Evolutionary conservation across 2,329 filamentous ascomycete species (phyloP).

Genomic region (Penicillium sp.): DNA sequence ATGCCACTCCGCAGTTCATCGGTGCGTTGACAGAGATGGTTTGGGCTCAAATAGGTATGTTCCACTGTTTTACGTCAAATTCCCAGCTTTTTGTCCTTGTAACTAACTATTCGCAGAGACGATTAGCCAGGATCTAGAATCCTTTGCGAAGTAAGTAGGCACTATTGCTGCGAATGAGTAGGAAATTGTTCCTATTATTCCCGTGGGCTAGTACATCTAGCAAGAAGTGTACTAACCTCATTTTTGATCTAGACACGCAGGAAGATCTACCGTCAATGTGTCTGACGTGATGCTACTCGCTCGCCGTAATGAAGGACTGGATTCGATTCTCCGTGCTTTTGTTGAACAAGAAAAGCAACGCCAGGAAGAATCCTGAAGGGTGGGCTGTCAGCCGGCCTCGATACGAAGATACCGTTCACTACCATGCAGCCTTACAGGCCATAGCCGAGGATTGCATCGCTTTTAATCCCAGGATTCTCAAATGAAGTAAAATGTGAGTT

Average conservation of each 20-base stretch:
- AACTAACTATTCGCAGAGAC: slow-evolving; percentile 43
- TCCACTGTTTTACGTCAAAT: not conserved
- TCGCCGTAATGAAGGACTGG: slow-evolving; percentile 80
- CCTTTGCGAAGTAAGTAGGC: slow-evolving; percentile 54
- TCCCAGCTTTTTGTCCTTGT: not conserved
- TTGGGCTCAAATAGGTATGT: slow-evolving; percentile 77
- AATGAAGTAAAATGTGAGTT: not conserved
- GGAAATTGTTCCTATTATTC: not conserved
- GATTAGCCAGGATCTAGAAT: slow-evolving; percentile 60
- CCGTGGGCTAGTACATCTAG: not conserved
- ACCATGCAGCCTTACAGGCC: not conserved
- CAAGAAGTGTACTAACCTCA: slow-evolving; percentile 10
- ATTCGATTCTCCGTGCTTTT: slow-evolving; percentile 62
- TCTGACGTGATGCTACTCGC: slow-evolving; percentile 87
- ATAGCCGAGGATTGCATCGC: not conserved
- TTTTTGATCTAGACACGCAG: slow-evolving; percentile 67
- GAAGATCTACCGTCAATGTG: slow-evolving; percentile 73
- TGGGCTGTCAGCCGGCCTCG: not conserved
- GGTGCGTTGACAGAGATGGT: slow-evolving; percentile 80
- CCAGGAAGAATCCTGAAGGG: slow-evolving; percentile 23
- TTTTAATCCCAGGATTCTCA: not conserved
- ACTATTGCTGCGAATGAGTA: not conserved
- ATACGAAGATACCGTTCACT: not conserved
- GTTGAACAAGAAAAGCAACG: slow-evolving; percentile 30
- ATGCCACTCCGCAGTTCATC: slow-evolving; percentile 90